Conservation (phyloP, 2,329 filamentous ascomycete genomes). For the Cordyceps farinosa region DNA sequence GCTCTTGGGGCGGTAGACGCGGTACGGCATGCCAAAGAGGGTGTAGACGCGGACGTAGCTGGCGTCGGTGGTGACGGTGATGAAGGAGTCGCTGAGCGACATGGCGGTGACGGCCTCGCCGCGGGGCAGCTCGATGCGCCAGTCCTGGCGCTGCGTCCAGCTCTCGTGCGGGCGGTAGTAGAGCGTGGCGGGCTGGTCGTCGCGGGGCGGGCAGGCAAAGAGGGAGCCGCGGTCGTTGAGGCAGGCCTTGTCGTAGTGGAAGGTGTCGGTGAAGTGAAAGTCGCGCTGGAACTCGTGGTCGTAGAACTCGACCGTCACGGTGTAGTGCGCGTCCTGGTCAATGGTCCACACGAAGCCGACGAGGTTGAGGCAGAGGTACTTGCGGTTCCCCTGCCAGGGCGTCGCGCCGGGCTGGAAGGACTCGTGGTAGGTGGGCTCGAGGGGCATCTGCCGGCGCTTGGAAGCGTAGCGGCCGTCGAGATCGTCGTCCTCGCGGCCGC, state of each 20-base stretch:
- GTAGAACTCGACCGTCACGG: slow-evolving; percentile 95
- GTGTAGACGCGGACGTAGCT: slow-evolving; percentile 93
- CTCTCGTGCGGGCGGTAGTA: slow-evolving; percentile 97
- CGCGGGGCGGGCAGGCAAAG: slow-evolving; percentile 75
- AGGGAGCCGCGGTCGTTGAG: slow-evolving; percentile 79
- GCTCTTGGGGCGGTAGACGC: slow-evolving; percentile 88
- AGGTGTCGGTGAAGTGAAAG: slow-evolving; percentile 97
- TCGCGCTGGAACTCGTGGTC: slow-evolving; percentile 89
- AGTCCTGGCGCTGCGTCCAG: slow-evolving; percentile 88
- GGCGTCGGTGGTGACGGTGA: slow-evolving; percentile 81
- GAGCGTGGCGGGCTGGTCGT: slow-evolving; percentile 69
- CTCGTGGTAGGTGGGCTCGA: slow-evolving; percentile 67
- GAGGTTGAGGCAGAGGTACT: slow-evolving; percentile 89
- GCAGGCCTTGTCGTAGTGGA: slow-evolving; percentile 93
- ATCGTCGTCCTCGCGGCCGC: slow-evolving; percentile 52
- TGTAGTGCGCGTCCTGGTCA: slow-evolving; percentile 88
- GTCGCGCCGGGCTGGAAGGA: slow-evolving; percentile 93
- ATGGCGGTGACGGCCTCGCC: slow-evolving; percentile 87
- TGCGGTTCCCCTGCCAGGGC: slow-evolving; percentile 90
- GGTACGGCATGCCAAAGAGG: slow-evolving; percentile 83
- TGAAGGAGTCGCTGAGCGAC: slow-evolving; percentile 84
- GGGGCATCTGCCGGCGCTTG: slow-evolving; percentile 47
- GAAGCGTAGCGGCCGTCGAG: slow-evolving; percentile 39
- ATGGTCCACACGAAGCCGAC: slow-evolving; percentile 97
- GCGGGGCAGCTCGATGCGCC: slow-evolving; percentile 80